Evolutionary conservation across 139 green algal species (phyloP), one percentile per base, ranked within the genome.

Genomic region (Chlorella ohadii): DNA sequence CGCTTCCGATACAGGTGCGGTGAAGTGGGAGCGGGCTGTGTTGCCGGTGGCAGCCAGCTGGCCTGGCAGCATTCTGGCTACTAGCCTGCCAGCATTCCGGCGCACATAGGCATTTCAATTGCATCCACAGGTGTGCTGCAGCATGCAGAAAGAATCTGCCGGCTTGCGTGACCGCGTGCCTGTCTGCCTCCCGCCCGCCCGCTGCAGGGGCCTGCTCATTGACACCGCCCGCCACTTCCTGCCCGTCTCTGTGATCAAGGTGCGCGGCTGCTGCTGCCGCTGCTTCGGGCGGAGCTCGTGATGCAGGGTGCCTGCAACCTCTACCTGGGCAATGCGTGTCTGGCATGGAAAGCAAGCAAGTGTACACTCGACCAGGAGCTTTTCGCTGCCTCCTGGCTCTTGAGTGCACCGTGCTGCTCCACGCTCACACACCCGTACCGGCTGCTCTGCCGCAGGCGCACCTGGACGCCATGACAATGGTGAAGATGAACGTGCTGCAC

Each of bases 401-500:
- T n/a, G n/a, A n/a, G n/a, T n/a, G n/a, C 51, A 13, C 51, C 51
- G 51, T 59, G 51, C 15, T 59, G 51, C 51, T 59, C 15, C 11
- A 23, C 51, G 51, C 51, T 13, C 51, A 59, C 51, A 6, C 11
- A 13, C 51, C 65, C 65, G 6, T 9, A 51, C n/a, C n/a, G n/a
- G n/a, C n/a, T 51, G 44, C 44, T 51, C 33, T 41, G 22, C 12
- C 15, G 23, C 86, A 79, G 39, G 31, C 74, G 17, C 73, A 89
- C 23, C 55, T 95, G 41, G 91, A 95, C 47, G 91, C 90, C 38
- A 93, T 95, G 91, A 79, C 86, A 20, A 81, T 79, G 38, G 44
- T 82, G 31, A 94, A 94, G 79, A 57, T 94, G 63, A 95, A 95
- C 77, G 84, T 56, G 70, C 84, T 94, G 61, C 91, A 94, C 84